These are phyloP conservation scores for Recurvomyces mirabilis DNA, from an alignment of 495 filamentous ascomycete genomes.

Conservation along the genomic window DNA sequence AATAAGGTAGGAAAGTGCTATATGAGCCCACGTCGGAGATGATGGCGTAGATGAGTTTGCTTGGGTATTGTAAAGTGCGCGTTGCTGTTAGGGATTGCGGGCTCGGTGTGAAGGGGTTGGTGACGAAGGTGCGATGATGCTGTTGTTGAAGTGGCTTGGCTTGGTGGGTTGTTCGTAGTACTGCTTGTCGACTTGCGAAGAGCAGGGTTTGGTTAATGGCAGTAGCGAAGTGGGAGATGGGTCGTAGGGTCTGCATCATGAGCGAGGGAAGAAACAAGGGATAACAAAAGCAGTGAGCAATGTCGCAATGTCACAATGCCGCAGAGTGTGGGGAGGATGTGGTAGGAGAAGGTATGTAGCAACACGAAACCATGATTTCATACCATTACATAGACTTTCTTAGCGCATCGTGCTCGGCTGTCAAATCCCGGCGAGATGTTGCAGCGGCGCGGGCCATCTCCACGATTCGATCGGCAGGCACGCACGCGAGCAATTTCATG, in stretches of 20 bases:
- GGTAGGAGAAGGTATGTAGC: no score
- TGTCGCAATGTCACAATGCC: no score
- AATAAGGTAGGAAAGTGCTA: slow-evolving; percentile 76
- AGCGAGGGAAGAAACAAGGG: no score
- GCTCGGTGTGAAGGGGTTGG: slow-evolving; percentile 22
- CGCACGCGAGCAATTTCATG: not conserved
- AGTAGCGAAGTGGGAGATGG: slow-evolving; percentile 1
- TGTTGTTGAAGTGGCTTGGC: no score
- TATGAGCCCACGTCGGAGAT: slow-evolving; percentile 80
- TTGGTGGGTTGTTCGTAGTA: not conserved
- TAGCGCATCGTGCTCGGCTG: no score
- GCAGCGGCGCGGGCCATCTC: not conserved
- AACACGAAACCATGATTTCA: no score
- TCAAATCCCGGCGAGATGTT: no score
- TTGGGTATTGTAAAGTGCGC: slow-evolving; percentile 70
- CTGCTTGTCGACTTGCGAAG: not conserved
- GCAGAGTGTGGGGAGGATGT: no score
- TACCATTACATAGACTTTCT: no score
- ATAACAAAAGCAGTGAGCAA: no score
- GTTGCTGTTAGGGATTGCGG: slow-evolving; percentile 54
- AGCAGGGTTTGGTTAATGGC: no score
- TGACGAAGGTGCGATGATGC: slow-evolving; percentile 26
- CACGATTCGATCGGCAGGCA: slow-evolving; percentile 2
- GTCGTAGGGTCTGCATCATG: slow-evolving; percentile 8
- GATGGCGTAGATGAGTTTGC: slow-evolving; percentile 58